Conservation (phyloP, 192 early-diverging fungal genomes). For the Spizellomyces punctatus region DNA sequence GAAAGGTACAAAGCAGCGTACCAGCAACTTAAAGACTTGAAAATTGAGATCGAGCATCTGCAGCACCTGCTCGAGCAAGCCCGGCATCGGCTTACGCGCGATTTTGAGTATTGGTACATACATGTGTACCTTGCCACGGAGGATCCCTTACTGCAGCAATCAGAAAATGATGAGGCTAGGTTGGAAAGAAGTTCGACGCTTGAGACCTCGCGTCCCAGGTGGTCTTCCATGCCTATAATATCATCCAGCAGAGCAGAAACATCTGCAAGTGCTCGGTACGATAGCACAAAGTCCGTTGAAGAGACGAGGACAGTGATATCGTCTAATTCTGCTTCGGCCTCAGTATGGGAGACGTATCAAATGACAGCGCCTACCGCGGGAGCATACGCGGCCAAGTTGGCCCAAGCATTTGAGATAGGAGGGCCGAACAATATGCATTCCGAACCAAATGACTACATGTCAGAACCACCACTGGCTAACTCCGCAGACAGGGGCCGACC, state of each 20-base stretch:
- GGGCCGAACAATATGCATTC: too few relatives aligned
- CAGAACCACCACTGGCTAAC: too few relatives aligned
- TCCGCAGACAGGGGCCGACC: too few relatives aligned
- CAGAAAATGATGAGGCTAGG: neutral
- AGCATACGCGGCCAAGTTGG: neutral
- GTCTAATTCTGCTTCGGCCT: too few relatives aligned
- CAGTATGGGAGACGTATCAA: too few relatives aligned
- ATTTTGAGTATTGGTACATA: conserved; percentile 62
- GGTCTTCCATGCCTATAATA: neutral
- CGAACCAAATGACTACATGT: too few relatives aligned
- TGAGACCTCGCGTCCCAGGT: neutral
- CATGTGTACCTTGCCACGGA: conserved; percentile 43
- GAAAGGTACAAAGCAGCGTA: conserved; percentile 56
- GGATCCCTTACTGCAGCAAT: neutral
- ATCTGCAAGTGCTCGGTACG: neutral
- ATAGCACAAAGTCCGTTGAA: neutral
- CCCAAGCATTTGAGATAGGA: too few relatives aligned
- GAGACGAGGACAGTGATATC: too few relatives aligned
- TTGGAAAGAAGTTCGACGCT: neutral
- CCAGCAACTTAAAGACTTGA: conserved; percentile 57
- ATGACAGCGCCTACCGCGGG: neutral
- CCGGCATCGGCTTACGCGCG: conserved; percentile 51
- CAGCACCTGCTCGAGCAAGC: conserved; percentile 66
- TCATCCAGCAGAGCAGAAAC: neutral
- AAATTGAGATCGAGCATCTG: conserved; percentile 67